Evolutionary conservation across 2,329 filamentous ascomycete genomes (phyloP), one percentile per base, ranked within the genome.

Genomic region (Aspergillus ustus): DNA sequence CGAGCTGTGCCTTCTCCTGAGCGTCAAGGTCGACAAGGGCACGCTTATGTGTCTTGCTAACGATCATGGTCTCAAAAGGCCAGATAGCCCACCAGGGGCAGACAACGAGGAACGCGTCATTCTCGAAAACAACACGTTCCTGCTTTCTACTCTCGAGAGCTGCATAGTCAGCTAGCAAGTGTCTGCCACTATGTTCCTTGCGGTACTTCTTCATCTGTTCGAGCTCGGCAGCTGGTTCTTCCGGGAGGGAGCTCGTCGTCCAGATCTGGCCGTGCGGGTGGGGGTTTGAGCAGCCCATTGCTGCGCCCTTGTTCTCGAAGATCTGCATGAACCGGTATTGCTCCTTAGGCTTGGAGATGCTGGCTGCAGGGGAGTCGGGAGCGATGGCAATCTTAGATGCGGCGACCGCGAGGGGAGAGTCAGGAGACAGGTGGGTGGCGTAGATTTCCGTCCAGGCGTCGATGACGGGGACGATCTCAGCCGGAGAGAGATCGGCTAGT

Each of bases 321-420:
- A 99, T 98, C 75, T 99, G 95, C 93, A 99, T 97, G 80, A 96
- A 98, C 57, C 91, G 87, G 71, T 96, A 92, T 78, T 96, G 92
- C 57, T 91, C 85, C 55, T 84, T 87, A 4, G 92, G 89, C 29
- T 80, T 78, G 7, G 79, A 68, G 19, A 85, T 73, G 52, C 72
- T 72, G 22, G 79, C 75, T 13, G 81, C 77, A 9, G 81, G 77
- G 22, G 80, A 78, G 43, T 80, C 75, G 8, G 83, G 80, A 7
- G 82, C 77, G 43, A 85, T 70, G 7, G 80, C 80, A 8, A 80
- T 82, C 4, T 80, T 75, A 15, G 75, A 66, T 7, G 83, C 80
- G 46, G 80, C 72, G 57, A 81, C 71, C 13, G 73, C 83, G 7
- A 93, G 85, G 0, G 89, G 87, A 68, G 87, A 93, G 9, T 84